A percentile compares a stretch with the other conserved stretches of the same genome.
phyloP scores from a whole-genome alignment of 129 eudicot species.

The Saussurea involucrata region DNA sequence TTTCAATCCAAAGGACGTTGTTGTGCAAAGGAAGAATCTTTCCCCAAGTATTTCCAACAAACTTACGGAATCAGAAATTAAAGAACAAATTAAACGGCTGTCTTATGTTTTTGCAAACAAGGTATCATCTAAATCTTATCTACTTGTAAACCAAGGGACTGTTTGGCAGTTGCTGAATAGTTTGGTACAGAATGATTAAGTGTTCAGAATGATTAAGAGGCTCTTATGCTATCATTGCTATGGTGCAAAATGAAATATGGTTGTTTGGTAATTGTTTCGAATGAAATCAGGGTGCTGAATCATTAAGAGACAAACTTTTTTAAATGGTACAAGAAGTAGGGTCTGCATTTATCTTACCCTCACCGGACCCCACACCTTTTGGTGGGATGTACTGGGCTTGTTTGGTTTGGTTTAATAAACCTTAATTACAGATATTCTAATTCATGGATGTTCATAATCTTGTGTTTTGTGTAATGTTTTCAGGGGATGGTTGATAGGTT shows the following conservation, averaged over 20 bases:
- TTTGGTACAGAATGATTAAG: no score
- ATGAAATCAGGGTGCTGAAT: no score
- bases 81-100: conserved; percentile 64
- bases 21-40: conserved; percentile 31
- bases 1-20: conserved; percentile 76
- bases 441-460: background rate
- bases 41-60: conserved; percentile 29
- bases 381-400: no score
- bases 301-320: no score
- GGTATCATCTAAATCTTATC: conserved; percentile 36
- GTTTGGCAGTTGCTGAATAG: no score
- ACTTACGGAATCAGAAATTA: conserved; percentile 69
- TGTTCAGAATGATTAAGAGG: no score
- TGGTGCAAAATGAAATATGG: no score
- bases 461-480: background rate
- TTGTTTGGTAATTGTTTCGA: no score
- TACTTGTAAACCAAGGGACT: conserved; percentile 1
- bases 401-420: no score
- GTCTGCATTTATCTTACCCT: no score
- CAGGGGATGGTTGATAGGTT: conserved; percentile 56
- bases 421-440: background rate
- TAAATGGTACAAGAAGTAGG: background rate
- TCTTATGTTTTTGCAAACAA: conserved; percentile 59
- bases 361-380: no score
- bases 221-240: no score